Base-by-base conservation (phyloP, 441 rosid genomes). In the Geranium incanum region DNA sequence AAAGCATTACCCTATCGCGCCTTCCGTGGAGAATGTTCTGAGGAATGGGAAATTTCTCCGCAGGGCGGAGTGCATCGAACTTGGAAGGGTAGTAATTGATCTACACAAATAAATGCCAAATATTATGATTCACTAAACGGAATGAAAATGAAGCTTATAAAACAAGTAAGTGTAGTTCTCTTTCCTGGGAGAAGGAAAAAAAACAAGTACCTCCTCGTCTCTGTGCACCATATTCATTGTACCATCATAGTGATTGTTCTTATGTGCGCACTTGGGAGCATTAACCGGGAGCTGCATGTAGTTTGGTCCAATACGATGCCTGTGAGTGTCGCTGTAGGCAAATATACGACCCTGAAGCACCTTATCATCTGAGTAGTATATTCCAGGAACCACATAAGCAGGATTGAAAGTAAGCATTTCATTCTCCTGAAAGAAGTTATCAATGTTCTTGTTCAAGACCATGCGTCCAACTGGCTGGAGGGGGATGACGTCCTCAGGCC, bases 271-370 rank as follows among this genome's bases (percentile, higher is more conserved):
- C 74, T 94, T 94, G 6, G 99, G 97, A 60, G 99, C 94, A 85
- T 94, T 94, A 39, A 78, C 92, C 4, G 97, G 99, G 21, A 92
- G 90, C 63, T 87, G 94, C 73, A 94, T 84, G 79, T 94, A 94
- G 81, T 92, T 94, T 21, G 99, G 99, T 74, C 97, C 97, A 28
- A 94, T 97, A 55, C 99, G 96, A 81, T 94, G 91, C 84, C 99
- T 90, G 76, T 94, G 97, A 48, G 97, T 90, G 67, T 94, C 99
- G 28, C 90, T 41, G 70, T 94, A 94, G 12, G 99, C 83, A 84
- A 94, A 94, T 75, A 94, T 79, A 62, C 97, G 80, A 73, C 76
- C 75, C 82, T 92, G 99, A 63, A 94, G 92, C 74, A 94, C 68
- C 79, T 94, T 92, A 76, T 94, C 99, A 80, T 94, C 85, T 3